A percentile compares a stretch with the other conserved stretches of the same genome.
These are phyloP conservation scores for Cercophora scortea DNA, from an alignment of 495 filamentous ascomycete species.

Conservation along the genomic window DNA sequence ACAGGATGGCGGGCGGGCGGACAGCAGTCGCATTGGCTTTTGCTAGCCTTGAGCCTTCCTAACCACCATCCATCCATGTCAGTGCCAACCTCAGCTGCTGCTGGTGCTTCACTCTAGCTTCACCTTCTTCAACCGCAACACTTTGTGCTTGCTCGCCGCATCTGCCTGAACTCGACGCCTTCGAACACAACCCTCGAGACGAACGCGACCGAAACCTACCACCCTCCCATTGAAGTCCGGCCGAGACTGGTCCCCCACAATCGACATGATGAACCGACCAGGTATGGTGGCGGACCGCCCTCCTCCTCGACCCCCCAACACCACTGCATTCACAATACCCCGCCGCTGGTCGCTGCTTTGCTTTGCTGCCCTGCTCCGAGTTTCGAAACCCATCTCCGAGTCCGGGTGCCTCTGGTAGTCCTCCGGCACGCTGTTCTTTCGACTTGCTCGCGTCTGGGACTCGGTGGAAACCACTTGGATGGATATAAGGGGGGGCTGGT, in stretches of 20 bases:
- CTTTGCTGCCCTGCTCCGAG: too few relatives aligned
- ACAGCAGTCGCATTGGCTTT: conserved; percentile 6
- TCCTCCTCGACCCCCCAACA: conserved; percentile 11
- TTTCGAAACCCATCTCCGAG: background rate
- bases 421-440: too few relatives aligned
- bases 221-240: background rate
- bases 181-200: background rate
- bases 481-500: too few relatives aligned
- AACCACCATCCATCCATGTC: conserved; percentile 1
- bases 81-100: background rate
- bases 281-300: conserved; percentile 33
- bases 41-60: conserved; percentile 4
- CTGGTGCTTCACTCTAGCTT: too few relatives aligned
- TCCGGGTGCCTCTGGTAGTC: background rate
- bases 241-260: background rate
- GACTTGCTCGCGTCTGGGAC: too few relatives aligned
- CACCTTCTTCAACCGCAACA: too few relatives aligned
- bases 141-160: too few relatives aligned
- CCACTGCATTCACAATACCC: conserved; percentile 14
- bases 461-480: too few relatives aligned
- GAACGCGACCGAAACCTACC: background rate
- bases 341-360: conserved; percentile 1
- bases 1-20: background rate
- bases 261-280: conserved; percentile 48
- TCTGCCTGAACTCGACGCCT: background rate